phyloP scores from a whole-genome alignment of 1,284 basidiomycete genomes.

The Trichosporon faecale region DNA sequence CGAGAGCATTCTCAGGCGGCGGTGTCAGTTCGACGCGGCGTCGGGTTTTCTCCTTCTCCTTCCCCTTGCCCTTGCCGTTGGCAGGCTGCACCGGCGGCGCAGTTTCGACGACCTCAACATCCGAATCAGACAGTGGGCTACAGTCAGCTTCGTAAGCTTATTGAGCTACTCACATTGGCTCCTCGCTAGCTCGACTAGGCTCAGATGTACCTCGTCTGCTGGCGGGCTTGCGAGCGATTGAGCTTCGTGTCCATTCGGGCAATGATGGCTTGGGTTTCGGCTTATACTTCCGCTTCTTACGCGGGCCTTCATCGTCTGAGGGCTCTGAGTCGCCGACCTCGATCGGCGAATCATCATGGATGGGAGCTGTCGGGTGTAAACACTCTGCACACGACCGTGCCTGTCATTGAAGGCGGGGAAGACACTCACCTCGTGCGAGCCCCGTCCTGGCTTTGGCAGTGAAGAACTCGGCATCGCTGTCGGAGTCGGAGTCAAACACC shows the following conservation, averaged over 20 bases:
- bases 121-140: background rate
- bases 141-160: background rate
- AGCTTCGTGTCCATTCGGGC: constrained; percentile 16
- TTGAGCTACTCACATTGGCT: constrained; percentile 2
- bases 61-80: constrained; percentile 14
- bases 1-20: constrained; percentile 28
- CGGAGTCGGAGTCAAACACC: constrained; percentile 21
- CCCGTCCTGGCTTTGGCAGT: constrained; percentile 19
- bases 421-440: background rate
- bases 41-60: background rate
- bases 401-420: background rate
- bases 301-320: background rate
- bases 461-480: constrained; percentile 38
- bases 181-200: background rate
- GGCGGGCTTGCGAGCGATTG: background rate
- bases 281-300: background rate
- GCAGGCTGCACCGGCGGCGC: background rate
- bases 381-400: background rate
- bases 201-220: background rate
- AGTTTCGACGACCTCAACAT: background rate
- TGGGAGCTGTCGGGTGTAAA: background rate
- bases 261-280: constrained; percentile 6
- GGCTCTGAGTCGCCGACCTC: constrained; percentile 3
- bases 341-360: background rate
- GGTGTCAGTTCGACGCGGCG: constrained; percentile 32